phyloP scores from a whole-genome alignment of 1,284 basidiomycete species.

The Abortiporus biennis region DNA sequence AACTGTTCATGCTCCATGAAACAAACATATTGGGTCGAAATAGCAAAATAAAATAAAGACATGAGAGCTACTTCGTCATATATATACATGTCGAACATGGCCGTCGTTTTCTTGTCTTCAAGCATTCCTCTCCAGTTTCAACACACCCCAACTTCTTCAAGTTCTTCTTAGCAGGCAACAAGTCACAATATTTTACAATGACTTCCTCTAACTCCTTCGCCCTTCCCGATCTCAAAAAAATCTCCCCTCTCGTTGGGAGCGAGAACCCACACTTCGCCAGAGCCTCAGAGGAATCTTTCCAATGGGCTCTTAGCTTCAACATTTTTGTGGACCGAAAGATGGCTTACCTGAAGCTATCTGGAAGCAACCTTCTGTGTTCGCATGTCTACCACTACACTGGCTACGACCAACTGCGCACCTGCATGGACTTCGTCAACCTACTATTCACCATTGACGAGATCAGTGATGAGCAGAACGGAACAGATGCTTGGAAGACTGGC shows the following conservation, averaged over 20 bases:
- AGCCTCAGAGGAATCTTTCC: constrained; percentile 48
- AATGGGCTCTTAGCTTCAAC: constrained; percentile 58
- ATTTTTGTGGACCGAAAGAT: constrained; percentile 56
- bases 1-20: too few relatives aligned
- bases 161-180: neutral
- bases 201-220: too few relatives aligned
- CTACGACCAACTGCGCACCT: constrained; percentile 51
- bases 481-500: constrained; percentile 49
- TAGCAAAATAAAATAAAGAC: too few relatives aligned
- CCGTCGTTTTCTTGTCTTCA: too few relatives aligned
- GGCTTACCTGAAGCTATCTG: constrained; percentile 52
- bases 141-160: neutral
- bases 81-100: too few relatives aligned
- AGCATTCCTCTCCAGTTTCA: too few relatives aligned
- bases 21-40: too few relatives aligned
- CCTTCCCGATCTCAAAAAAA: constrained; percentile 50
- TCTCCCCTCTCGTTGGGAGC: constrained; percentile 38
- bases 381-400: constrained; percentile 57
- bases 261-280: constrained; percentile 50
- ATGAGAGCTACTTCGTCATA: too few relatives aligned
- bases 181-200: too few relatives aligned
- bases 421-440: constrained; percentile 61
- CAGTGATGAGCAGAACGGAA: constrained; percentile 58
- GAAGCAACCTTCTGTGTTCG: constrained; percentile 57
- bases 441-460: constrained; percentile 68